Base-by-base conservation (phyloP, 2,329 filamentous ascomycete genomes). In the Colletotrichum cereale region DNA sequence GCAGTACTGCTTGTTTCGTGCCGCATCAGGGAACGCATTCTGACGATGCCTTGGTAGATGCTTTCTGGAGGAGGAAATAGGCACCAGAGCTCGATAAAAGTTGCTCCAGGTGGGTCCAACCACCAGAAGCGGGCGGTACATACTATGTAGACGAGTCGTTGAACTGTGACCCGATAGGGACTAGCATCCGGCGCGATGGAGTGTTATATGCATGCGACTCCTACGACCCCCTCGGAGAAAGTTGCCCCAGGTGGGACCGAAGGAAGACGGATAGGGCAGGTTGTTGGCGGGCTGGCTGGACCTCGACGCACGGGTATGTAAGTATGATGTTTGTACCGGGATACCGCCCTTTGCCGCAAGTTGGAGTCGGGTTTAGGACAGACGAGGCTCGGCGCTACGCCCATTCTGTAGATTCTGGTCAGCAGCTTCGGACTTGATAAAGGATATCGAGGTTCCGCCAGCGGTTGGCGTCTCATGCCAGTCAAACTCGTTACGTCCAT, bases 181-280 rank as follows among this genome's bases (percentile, higher is more conserved):
- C 24, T 50, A 50, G 48, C 24, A 26, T 26, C 14, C 16, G 14
- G 29, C 14, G 48, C 5, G 48, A 26, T 26, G 48, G 8, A 16
- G 24, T 18, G n/a, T 44, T 18, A n/a, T 44, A 44, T 44, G 42
- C 42, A 44, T 8, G 26, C 12, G 47, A 16, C 47, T 50, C 47
- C 44, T 48, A 24, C n/a, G 44, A 24, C n/a, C 50, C 31, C 50
- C n/a, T 65, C 66, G 60, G 36, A 31, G 50, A 65, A 68, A 68
- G 61, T 58, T 65, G 66, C 66, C 26, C 36, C 26, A 5, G 12
- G 66, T 58, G 66, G 66, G 66, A 52, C 18, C 18, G 40, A 42
- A 11, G 26, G 36, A 55, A 14, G 52, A 55, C 29, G 11, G 29
- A 21, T 14, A n/a, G 11, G 52, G 31, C 10, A 21, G 29, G 48